Conservation (phyloP, 2,329 filamentous ascomycete species). For the Paecilomyces fulvus region DNA sequence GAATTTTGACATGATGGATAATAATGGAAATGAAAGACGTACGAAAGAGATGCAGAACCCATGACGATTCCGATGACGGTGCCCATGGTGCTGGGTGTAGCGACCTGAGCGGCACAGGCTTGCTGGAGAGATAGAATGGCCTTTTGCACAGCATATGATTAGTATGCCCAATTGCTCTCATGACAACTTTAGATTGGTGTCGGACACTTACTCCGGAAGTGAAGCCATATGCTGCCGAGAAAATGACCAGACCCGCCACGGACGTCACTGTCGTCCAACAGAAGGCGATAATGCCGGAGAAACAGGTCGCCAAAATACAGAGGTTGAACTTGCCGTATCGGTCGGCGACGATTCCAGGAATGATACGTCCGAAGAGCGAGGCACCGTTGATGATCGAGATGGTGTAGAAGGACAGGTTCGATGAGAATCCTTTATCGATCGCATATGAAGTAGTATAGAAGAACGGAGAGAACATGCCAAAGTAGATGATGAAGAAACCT, state of each 20-base stretch:
- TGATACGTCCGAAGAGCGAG: slow-evolving; percentile 28
- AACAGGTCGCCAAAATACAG: slow-evolving; percentile 19
- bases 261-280: slow-evolving; percentile 37
- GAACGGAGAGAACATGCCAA: slow-evolving; percentile 33
- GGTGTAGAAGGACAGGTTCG: slow-evolving; percentile 28
- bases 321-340: slow-evolving; percentile 25
- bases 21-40: slow-evolving; percentile 11
- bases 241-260: slow-evolving; percentile 38
- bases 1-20: not conserved
- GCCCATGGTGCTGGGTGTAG: slow-evolving; percentile 31
- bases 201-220: slow-evolving; percentile 31
- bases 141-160: slow-evolving; percentile 15
- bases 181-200: not conserved
- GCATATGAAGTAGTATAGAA: slow-evolving; percentile 29
- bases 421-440: slow-evolving; percentile 16
- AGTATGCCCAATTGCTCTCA: not conserved
- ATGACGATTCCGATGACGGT: slow-evolving; percentile 36
- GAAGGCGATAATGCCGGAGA: slow-evolving; percentile 34
- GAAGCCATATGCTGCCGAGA: slow-evolving; percentile 39
- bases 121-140: slow-evolving; percentile 40
- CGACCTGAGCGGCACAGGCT: slow-evolving; percentile 38
- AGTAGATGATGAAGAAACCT: slow-evolving; percentile 28
- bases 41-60: slow-evolving; percentile 37
- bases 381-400: slow-evolving; percentile 31
- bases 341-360: slow-evolving; percentile 30